Base-by-base conservation (phyloP, 345 rosid genomes). In the Brassica incana region DNA sequence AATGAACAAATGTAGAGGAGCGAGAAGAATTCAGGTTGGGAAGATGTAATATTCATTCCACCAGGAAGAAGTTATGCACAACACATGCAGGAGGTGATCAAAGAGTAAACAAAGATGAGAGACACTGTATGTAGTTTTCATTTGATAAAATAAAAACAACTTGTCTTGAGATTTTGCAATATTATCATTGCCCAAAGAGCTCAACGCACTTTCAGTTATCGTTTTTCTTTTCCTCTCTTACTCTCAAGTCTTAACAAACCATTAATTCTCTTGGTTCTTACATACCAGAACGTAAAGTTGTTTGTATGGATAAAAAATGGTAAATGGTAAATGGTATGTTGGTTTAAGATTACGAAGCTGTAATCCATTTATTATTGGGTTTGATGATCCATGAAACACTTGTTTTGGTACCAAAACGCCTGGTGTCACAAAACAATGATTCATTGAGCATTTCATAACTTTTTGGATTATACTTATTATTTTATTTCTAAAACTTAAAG, bases 1-100 rank as follows among this genome's bases (percentile, higher is more conserved):
- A 61, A 79, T 48, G 60, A 69, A 68, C 78, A 52, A 77, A 25
- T 61, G 65, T 79, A 94, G 99, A 86, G 50, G 77, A 92, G 90
- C 83, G 96, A 91, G 90, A 87, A 84, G 86, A 91, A 91, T 84
- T 90, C 94, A 0, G 98, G 96, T n/a, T 95, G 99, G 99, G 99
- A 88, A 67, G 98, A 95, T 87, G 81, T 92, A 66, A 88, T 93
- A 71, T 95, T 95, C 83, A 87, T 93, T 83, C 97, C 99, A 69
- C 99, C 99, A 3, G 98, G 99, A 80, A 89, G 92, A 87, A 92
- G 90, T 76, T 90, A 87, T 63, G 82, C 90, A 52, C 97, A 92
- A 80, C 99, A 95, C 88, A 86, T 92, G 82, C 93, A 91, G 52
- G 94, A 91, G 59, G 85, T 88, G 75, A 45, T 61, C 6, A 61